phyloP scores from a whole-genome alignment of 306 rosid species.

The Cicer cuneatum region DNA sequence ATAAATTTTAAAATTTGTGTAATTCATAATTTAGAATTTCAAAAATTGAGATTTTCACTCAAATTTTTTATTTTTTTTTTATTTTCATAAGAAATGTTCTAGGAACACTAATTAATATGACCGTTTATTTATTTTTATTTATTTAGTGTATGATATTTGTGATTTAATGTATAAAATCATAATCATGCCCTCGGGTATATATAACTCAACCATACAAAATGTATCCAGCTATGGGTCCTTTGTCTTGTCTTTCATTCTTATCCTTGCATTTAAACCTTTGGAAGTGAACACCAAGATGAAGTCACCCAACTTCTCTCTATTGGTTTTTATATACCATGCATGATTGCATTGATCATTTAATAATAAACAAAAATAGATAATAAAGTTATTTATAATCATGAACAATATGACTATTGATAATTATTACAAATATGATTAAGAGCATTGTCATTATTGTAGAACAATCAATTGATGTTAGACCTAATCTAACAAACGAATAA shows the following conservation, averaged over 20 bases:
- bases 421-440: constrained; percentile 8
- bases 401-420: background rate
- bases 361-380: background rate
- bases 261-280: constrained; percentile 34
- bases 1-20: too few relatives aligned
- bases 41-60: too few relatives aligned
- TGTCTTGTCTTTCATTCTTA: constrained; percentile 53
- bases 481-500: constrained; percentile 58
- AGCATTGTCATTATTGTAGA: constrained; percentile 31
- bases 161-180: constrained; percentile 40
- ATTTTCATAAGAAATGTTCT: too few relatives aligned
- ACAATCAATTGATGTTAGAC: constrained; percentile 45
- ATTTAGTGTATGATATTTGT: constrained; percentile 8
- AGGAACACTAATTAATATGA: too few relatives aligned
- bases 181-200: constrained; percentile 45
- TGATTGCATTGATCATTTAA: constrained; percentile 18
- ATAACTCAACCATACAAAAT: constrained; percentile 6
- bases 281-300: constrained; percentile 40
- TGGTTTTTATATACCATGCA: constrained; percentile 27
- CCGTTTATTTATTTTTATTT: background rate
- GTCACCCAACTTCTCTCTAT: background rate
- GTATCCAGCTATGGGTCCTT: constrained; percentile 50
- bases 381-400: constrained; percentile 1
- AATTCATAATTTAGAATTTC: too few relatives aligned
- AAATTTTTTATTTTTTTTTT: too few relatives aligned